Evolutionary conservation across 768 basidiomycete genomes (phyloP), one percentile per base, ranked within the genome.

Genomic region (Leccinum sublutescens): DNA sequence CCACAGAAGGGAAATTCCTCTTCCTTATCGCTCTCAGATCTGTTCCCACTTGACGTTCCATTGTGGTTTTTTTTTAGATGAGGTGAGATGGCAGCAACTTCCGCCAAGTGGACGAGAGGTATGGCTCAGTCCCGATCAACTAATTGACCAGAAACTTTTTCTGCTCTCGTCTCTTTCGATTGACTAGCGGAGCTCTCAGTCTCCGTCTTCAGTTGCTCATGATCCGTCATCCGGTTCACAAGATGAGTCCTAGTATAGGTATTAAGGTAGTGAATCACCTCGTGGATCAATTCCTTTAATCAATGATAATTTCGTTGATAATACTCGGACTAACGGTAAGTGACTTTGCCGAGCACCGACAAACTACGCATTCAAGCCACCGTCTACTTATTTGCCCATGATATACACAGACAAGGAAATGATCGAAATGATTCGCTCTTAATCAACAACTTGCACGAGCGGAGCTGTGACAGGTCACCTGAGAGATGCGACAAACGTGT

Each of bases 211-310:
- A 52, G 54, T 58, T 53, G 52, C 57, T 63, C 58, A 23, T 60
- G 43, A 51, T 54, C 54, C 33, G 55, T 52, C 61, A 67, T 61
- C 57, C 57, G 56, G 60, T 60, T 50, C 63, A 50, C 52, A 59
- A 45, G 50, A 62, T 45, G 43, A 52, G 31, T 25, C 55, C 38
- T 55, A 54, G 48, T 52, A 52, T 36, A 53, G 52, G 48, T 52
- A 52, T 59, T 68, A 54, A 50, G 52, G 62, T 56, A 59, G 68
- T 58, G 57, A 55, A 51, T 55, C 55, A 68, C 68, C 68, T 69
- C 68, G 66, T 69, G 68, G 7, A 69, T 70, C 64, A 68, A 38
- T 51, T 43, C 43, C 55, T 55, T 59, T 52, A 58, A 67, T 63
- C 61, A 52, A 65, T 65, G 59, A 53, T 65, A 52, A 62, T 63